These are phyloP conservation scores for Macrophomina phaseolina DNA, from an alignment of 2,329 filamentous ascomycete genomes.

Conservation along the genomic window DNA sequence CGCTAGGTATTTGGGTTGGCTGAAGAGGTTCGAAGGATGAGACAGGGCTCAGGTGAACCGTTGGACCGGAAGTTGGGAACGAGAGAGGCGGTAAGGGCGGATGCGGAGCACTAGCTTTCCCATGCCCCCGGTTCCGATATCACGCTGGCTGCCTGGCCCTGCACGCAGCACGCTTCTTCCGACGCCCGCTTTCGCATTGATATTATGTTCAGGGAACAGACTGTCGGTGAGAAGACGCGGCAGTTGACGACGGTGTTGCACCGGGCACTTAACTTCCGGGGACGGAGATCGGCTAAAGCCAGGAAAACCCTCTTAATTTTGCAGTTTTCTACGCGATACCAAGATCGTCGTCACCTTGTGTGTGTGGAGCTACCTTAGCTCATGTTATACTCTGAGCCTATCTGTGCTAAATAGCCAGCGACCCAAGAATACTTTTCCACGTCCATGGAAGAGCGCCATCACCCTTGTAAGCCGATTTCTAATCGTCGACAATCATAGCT, in stretches of 20 bases:
- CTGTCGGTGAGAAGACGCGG: conserved; percentile 1
- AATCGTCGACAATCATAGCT: neutral
- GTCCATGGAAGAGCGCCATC: neutral
- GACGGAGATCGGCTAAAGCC: neutral
- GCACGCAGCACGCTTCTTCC: neutral
- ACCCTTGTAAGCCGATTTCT: conserved; percentile 2
- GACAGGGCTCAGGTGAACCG: neutral
- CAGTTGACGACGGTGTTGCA: neutral
- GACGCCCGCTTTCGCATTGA: conserved; percentile 5
- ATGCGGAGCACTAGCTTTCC: conserved; percentile 7
- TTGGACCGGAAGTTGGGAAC: neutral
- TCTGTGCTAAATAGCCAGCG: neutral
- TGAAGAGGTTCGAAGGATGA: neutral
- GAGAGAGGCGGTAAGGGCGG: conserved; percentile 13
- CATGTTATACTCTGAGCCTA: neutral
- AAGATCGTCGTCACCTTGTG: neutral
- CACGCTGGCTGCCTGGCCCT: neutral
- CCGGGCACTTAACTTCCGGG: neutral
- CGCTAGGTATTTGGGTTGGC: neutral
- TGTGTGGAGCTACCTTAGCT: neutral
- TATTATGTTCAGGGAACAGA: neutral
- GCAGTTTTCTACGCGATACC: neutral
- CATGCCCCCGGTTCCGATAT: neutral
- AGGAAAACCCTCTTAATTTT: neutral
- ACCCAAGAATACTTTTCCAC: neutral